These are phyloP conservation scores for Epichloe sylvatica DNA, from an alignment of 2,329 filamentous ascomycete genomes.

Conservation along the genomic window DNA sequence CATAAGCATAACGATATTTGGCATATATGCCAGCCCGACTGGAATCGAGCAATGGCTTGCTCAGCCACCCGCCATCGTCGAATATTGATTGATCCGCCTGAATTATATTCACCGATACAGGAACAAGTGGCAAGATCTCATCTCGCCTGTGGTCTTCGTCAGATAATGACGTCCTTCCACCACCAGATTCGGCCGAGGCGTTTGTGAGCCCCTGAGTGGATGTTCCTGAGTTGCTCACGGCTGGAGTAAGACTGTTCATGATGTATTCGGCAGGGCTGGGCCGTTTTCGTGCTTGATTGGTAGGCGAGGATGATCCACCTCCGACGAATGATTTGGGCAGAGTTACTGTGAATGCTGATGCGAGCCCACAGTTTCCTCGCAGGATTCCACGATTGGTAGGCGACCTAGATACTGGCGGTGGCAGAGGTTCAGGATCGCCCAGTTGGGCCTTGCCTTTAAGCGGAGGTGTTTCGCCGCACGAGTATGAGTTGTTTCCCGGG, in stretches of 20 bases:
- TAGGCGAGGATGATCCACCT: constrained; percentile 29
- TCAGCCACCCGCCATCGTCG: constrained; percentile 54
- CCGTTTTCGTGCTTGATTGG: constrained; percentile 33
- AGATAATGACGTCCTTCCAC: constrained; percentile 36
- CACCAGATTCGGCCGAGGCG: constrained; percentile 30
- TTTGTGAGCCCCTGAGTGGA: constrained; percentile 33
- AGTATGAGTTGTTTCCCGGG: constrained; percentile 41
- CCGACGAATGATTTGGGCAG: constrained; percentile 34
- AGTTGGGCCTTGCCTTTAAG: constrained; percentile 32
- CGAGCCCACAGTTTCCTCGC: constrained; percentile 40
- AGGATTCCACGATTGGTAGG: constrained; percentile 40
- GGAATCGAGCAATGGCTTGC: constrained; percentile 42
- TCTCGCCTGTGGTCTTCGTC: constrained; percentile 39
- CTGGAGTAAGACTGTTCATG: constrained; percentile 38
- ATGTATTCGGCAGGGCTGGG: constrained; percentile 50
- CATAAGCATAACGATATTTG: constrained; percentile 51
- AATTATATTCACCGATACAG: constrained; percentile 36
- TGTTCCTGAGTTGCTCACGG: constrained; percentile 27
- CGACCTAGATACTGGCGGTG: constrained; percentile 44
- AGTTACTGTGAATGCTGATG: constrained; percentile 41
- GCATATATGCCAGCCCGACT: constrained; percentile 35
- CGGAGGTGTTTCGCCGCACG: constrained; percentile 48
- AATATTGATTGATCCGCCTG: constrained; percentile 51
- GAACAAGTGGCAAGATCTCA: constrained; percentile 32
- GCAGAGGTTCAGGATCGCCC: constrained; percentile 31